Evolutionary conservation across 2,329 filamentous ascomycete species (phyloP), one percentile per base, ranked within the genome.

Genomic region (Penicillium corylophilum): DNA sequence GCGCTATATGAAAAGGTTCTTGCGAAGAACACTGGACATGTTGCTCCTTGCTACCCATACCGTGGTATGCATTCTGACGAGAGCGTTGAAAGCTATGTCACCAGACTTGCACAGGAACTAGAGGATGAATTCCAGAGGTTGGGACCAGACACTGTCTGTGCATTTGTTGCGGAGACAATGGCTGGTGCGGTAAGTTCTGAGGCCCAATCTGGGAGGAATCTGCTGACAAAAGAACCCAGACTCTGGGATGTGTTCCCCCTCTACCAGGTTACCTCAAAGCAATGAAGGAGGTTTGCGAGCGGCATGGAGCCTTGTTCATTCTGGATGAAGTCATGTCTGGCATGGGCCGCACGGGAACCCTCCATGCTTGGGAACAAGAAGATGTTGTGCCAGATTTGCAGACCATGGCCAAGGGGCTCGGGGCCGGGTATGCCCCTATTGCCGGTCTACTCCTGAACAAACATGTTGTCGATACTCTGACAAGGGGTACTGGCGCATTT

Each of bases 11-110:
- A 84, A 59, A 75, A 77, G 1, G 74, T 86, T 33, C 70, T 88
- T 5, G 70, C 78, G 26, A 67, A 71, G 2, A 82, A 81, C 46
- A 74, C 83, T 39, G 79, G 77, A 18, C 77, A 78, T 39, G 82
- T 90, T 0, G 84, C 82, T 7, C 78, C 86, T 0, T 88, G 86
- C 61, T 83, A 85, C 55, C 72, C 79, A 0, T 90, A 86, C 58
- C 80, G 84, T 2, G 79, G 78, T 1, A 77, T 78, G 61, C 56
- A 51, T 0, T 54, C 72, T 0, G 70, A 63, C 0, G 84, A 89
- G 59, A 78, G 73, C 0, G 75, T 79, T 7, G 72, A 76, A 2
- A 71, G 76, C 1, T 90, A 88, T 51, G 80, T 87, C 0, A 64
- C 65, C 1, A 74, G 82, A 23, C 72, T 89, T 13, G 80, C 81